These are phyloP conservation scores for Aspergillus affinis DNA, from an alignment of 495 filamentous ascomycete genomes.

Conservation along the genomic window DNA sequence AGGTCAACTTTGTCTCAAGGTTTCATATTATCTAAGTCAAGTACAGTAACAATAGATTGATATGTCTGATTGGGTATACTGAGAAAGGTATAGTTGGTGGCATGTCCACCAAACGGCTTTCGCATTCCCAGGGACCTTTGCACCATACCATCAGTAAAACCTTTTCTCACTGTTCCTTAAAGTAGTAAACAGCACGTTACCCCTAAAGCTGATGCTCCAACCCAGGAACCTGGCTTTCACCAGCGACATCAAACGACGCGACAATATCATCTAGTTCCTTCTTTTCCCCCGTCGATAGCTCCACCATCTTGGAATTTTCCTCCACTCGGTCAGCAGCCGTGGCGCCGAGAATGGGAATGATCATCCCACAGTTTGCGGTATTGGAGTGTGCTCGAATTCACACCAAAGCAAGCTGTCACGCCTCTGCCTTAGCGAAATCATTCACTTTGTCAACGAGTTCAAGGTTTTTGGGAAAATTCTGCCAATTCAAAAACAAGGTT, in stretches of 20 bases:
- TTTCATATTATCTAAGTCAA: no score
- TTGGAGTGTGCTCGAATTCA: slow-evolving; percentile 56
- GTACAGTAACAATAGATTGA: no score
- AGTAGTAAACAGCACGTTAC: no score
- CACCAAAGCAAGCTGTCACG: slow-evolving; percentile 68
- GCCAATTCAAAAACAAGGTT: slow-evolving; percentile 17
- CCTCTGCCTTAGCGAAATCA: slow-evolving; percentile 61
- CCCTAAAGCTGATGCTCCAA: no score
- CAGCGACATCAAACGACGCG: not conserved
- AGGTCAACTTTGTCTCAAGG: no score
- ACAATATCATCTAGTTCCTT: slow-evolving; percentile 44
- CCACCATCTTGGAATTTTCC: slow-evolving; percentile 50
- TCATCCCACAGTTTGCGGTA: slow-evolving; percentile 50
- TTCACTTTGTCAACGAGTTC: slow-evolving; percentile 60
- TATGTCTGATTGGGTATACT: no score
- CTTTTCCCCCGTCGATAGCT: slow-evolving; percentile 49
- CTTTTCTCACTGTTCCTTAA: no score
- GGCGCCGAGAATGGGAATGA: slow-evolving; percentile 76
- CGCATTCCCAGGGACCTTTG: no score
- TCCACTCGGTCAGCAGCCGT: slow-evolving; percentile 45
- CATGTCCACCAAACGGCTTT: no score
- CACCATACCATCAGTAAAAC: no score
- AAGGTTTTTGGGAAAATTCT: slow-evolving; percentile 65
- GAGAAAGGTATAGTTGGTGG: no score
- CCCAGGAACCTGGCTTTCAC: not conserved